A percentile compares a stretch with the other conserved stretches of the same genome.
Conservation (phyloP, 192 early-diverging fungal species). For the Dissophora globulifera region DNA sequence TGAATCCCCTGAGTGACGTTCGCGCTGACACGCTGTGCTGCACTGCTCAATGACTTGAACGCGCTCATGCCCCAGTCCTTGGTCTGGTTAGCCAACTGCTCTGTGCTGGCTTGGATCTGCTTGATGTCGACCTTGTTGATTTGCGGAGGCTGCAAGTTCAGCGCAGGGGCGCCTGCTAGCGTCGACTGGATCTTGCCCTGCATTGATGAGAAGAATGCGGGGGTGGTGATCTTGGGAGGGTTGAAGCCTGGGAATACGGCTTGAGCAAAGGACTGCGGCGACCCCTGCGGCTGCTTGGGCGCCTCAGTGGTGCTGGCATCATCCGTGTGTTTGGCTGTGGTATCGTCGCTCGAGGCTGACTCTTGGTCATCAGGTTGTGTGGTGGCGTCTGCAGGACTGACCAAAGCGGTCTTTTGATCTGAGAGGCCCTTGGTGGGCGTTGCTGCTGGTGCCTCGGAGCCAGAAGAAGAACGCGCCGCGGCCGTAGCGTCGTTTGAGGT, state of each 20-base stretch:
- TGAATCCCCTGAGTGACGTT: conserved; percentile 57
- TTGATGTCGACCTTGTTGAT: conserved; percentile 39
- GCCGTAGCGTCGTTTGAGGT: background rate
- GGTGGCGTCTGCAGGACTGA: background rate
- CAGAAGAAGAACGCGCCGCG: background rate
- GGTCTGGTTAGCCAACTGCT: conserved; percentile 42
- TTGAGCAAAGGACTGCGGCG: conserved; percentile 27
- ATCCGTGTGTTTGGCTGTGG: background rate
- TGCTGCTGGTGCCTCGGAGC: background rate
- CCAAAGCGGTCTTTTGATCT: background rate
- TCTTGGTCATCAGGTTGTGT: background rate
- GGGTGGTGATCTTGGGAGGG: conserved; percentile 40
- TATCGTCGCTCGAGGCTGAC: too few relatives aligned
- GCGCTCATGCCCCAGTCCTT: conserved; percentile 50
- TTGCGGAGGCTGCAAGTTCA: conserved; percentile 15
- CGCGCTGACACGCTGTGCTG: conserved; percentile 37
- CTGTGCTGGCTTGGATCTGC: conserved; percentile 37
- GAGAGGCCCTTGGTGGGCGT: background rate
- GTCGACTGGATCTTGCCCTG: conserved; percentile 45
- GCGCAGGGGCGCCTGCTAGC: conserved; percentile 12
- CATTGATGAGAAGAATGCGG: conserved; percentile 46
- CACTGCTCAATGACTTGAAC: conserved; percentile 41
- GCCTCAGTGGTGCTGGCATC: background rate
- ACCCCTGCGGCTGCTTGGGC: background rate
- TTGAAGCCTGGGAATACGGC: conserved; percentile 38